A percentile compares a stretch with the other conserved stretches of the same genome.
Evolutionary conservation across 176 grass and related monocot species (phyloP).

Genomic region (Musa acuminata): DNA sequence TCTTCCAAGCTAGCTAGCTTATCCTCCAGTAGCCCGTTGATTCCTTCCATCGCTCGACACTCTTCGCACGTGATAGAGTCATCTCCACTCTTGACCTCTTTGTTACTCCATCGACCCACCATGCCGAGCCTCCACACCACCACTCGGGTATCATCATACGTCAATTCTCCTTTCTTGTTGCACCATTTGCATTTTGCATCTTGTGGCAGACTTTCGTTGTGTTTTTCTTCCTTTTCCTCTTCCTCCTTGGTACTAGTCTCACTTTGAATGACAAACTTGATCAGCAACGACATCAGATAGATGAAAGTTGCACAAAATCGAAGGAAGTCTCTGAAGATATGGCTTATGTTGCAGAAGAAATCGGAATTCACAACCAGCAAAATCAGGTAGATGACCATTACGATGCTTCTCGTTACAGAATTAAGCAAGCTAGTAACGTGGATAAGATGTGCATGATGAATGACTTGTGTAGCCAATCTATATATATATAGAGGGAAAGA

Average conservation of each 20-base stretch:
- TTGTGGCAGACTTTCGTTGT: too few relatives aligned
- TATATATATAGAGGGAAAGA: too few relatives aligned
- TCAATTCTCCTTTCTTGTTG: background rate
- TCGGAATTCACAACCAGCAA: too few relatives aligned
- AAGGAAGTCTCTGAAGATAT: background rate
- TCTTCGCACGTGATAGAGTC: background rate
- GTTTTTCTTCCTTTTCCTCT: background rate
- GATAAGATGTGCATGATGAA: too few relatives aligned
- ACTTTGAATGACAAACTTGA: background rate
- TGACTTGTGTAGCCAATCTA: too few relatives aligned
- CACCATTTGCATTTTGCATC: too few relatives aligned
- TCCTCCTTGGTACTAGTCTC: too few relatives aligned
- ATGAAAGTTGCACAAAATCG: background rate
- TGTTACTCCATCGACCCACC: background rate
- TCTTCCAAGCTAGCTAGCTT: constrained; percentile 46
- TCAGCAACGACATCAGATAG: background rate
- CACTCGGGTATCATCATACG: background rate
- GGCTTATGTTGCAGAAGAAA: background rate
- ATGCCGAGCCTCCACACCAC: background rate
- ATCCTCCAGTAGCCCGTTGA: constrained; percentile 27
- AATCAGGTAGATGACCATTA: too few relatives aligned
- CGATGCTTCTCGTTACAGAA: too few relatives aligned
- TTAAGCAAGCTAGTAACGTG: too few relatives aligned
- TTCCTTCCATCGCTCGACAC: constrained; percentile 23
- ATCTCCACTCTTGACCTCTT: background rate